Evolutionary conservation across 202 grass and related monocot genomes (phyloP), one percentile per base, ranked within the genome.

Genomic region (Cymbopogon flexuosus): DNA sequence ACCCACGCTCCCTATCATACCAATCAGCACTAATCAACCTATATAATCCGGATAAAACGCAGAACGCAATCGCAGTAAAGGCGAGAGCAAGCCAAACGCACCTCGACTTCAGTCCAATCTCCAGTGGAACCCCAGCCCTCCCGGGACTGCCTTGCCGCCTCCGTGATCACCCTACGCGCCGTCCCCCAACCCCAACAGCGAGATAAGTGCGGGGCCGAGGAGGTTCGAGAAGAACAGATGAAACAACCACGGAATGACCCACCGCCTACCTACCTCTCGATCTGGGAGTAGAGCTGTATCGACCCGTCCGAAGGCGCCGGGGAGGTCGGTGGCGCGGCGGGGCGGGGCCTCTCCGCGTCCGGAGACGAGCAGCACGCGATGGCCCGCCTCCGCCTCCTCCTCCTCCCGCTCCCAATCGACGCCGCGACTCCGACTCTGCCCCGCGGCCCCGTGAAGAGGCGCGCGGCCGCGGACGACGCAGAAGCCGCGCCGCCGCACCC

Each of bases 61-160:
- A 79, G 13, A 69, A 62, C 16, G 13, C 35, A 65, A 15, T 10
- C 3, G 8, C 47, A 42, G 34, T 34, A 11, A 14, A 67, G 27
- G 4, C 4, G 14, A 57, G 46, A 65, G 47, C 60, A 45, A 61
- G 29, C 67, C 3, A 68, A 13, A 8, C 49, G 42, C n/a, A 95
- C 96, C 90, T 98, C 92, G 35, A 95, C 89, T 89, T 95, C 96
- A 24, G 62, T 93, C 96, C 96, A 98, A 72, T 98, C 88, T 81
- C 88, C 88, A 23, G 92, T 89, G 6, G 82, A 72, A 75, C 67
- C 75, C 92, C 84, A 93, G 5, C 80, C 88, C 45, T 88, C 63
- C 42, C 88, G 78, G 9, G 96, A 95, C 74, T 95, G 90, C 75
- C 66, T 89, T 35, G 92, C 90, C 66, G 92, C 91, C 78, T 98